Conservation (phyloP, 306 rosid species). For the Cicer pinnatifidum region DNA sequence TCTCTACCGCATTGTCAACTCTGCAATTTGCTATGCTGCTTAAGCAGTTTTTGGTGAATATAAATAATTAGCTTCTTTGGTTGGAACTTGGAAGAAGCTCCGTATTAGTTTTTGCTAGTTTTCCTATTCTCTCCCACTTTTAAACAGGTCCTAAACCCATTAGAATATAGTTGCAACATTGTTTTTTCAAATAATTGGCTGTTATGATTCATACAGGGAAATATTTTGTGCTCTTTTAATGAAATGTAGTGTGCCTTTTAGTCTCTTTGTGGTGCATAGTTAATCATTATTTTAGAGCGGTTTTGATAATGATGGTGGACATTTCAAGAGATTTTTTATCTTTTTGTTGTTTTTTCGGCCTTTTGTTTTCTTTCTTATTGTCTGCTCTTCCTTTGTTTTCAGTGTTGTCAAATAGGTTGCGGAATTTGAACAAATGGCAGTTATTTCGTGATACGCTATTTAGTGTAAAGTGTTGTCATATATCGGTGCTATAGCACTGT, state of each 20-base stretch:
- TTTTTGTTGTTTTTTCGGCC: no score
- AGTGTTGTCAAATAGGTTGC: no score
- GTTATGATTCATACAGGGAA: background rate
- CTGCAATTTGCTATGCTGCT: background rate
- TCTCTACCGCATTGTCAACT: background rate
- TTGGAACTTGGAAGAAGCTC: background rate
- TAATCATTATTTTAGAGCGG: no score
- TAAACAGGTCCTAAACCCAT: background rate
- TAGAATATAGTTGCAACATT: background rate
- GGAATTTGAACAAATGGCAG: no score
- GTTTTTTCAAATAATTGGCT: background rate
- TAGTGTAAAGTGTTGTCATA: no score
- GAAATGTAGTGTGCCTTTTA: background rate
- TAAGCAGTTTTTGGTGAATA: background rate
- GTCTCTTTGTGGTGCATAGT: background rate
- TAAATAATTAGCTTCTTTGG: no score
- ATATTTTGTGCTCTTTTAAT: background rate
- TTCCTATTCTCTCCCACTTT: background rate
- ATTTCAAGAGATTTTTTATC: no score
- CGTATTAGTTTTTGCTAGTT: background rate
- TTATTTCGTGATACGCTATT: no score
- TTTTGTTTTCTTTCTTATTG: no score
- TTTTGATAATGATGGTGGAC: no score
- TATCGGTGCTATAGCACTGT: no score
- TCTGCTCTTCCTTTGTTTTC: no score